Conservation (phyloP, 306 rosid species). For the Cucurbita ficifolia region DNA sequence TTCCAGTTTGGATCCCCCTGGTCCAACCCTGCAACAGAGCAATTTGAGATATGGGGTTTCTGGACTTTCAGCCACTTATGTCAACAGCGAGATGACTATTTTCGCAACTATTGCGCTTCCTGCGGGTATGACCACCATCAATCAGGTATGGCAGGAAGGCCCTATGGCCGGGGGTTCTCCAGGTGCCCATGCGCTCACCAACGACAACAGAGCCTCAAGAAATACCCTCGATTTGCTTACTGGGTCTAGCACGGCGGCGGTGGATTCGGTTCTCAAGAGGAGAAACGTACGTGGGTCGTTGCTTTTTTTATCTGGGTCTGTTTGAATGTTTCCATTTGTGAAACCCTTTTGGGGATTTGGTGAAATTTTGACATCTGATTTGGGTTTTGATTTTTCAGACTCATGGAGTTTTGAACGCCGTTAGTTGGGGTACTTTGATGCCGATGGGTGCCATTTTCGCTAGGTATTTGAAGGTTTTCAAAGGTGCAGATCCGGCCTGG, state of each 20-base stretch:
- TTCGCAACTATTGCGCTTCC: neutral
- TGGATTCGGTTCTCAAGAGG: neutral
- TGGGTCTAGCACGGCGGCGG: neutral
- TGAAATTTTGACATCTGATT: neutral
- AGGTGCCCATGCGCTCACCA: neutral
- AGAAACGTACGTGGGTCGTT: constrained; percentile 1
- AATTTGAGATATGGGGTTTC: neutral
- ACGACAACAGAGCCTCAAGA: neutral
- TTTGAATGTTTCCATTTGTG: neutral
- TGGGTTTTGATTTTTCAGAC: constrained; percentile 18
- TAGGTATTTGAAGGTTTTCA: constrained; percentile 53
- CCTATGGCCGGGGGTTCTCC: neutral
- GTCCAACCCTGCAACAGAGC: neutral
- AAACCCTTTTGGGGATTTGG: neutral
- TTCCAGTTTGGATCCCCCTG: neutral
- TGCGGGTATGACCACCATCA: neutral
- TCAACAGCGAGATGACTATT: neutral
- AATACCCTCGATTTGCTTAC: constrained; percentile 7
- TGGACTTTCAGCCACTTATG: neutral
- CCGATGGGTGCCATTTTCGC: constrained; percentile 47
- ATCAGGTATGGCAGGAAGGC: constrained; percentile 16
- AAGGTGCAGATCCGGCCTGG: constrained; percentile 92
- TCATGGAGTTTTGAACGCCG: constrained; percentile 44
- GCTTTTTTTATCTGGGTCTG: neutral
- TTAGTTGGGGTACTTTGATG: constrained; percentile 57